Conservation (phyloP, 495 filamentous ascomycete species). For the Rostrohypoxylon terebratum region DNA sequence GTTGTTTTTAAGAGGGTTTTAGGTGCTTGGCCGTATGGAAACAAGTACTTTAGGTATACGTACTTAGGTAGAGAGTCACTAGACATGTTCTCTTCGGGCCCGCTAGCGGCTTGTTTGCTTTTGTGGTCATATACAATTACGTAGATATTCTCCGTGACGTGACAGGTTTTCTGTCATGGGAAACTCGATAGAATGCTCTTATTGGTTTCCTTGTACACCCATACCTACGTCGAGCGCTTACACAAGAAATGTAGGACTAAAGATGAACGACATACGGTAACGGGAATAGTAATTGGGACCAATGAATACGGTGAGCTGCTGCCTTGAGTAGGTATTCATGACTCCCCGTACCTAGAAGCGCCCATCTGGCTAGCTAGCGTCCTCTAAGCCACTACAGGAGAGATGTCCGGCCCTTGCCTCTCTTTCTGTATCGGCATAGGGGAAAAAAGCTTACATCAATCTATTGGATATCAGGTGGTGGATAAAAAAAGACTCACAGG, state of each 20-base stretch:
- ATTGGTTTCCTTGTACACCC: conserved; percentile 7
- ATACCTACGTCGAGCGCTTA: conserved; percentile 18
- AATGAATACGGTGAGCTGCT: neutral
- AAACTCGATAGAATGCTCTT: neutral
- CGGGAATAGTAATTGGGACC: neutral
- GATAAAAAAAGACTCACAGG: conserved; percentile 7
- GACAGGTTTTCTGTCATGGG: neutral
- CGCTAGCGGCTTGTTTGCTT: neutral
- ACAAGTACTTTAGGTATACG: neutral
- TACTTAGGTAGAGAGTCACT: neutral
- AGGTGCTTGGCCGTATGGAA: neutral
- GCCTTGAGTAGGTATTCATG: neutral
- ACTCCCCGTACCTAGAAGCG: neutral
- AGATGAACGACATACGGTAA: neutral
- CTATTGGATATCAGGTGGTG: conserved; percentile 11
- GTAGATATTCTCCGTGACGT: neutral
- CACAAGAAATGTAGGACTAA: neutral
- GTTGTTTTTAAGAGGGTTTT: neutral
- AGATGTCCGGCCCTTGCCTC: neutral
- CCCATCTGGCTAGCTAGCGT: too few relatives aligned
- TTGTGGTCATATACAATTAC: neutral
- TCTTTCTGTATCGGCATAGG: neutral
- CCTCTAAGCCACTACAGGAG: too few relatives aligned
- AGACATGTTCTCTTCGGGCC: neutral
- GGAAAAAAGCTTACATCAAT: neutral